Base-by-base conservation (phyloP, 148 eudicot species). In the Fallopia convolvulus region DNA sequence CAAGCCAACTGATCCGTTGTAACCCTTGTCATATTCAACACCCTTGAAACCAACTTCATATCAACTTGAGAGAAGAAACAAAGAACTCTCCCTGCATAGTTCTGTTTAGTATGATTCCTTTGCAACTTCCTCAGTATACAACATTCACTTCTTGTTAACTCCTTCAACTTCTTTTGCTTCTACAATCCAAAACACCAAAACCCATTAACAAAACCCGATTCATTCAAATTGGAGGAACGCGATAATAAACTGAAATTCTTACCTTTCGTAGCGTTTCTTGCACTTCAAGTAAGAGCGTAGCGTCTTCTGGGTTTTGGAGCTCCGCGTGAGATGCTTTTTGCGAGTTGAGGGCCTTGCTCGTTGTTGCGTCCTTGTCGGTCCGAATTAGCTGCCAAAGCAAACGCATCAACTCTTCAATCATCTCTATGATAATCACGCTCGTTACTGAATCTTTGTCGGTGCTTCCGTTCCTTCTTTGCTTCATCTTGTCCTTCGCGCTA, bases 51-150 rank as follows among this genome's bases (percentile, higher is more conserved):
- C 71, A 95, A 61, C 75, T 85, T 95, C 88, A 89, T 71, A 81
- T 95, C 98, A 12, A 95, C 99, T 80, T 87, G 88, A 5, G 93
- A 89, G 84, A 95, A 95, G 85, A 95, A 95, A 55, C 77, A 86
- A 17, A 88, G 81, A 2, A 83, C 97, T 63, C 82, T 84, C 44
- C 90, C 92, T 30, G 90, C 63, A 18, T 86, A 89, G 8, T 85
- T 88, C 40, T 77, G 50, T 17, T 42, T 42, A 8, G 8, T 87
- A 12, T 82, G 75, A 39, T 85, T 76, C 79, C 77, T 84, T 9
- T 72, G 79, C 60, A 95, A 78, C 78, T 76, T 87, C 77, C 79
- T 87, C 80, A 92, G 47, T 81, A 92, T 82, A 85, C 98, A 88
- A 10, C 84, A 89, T 65, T 85, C 88, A 40, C 86, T 80, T 83